phyloP scores from a whole-genome alignment of 495 filamentous ascomycete genomes.

The Tuber aestivum region DNA sequence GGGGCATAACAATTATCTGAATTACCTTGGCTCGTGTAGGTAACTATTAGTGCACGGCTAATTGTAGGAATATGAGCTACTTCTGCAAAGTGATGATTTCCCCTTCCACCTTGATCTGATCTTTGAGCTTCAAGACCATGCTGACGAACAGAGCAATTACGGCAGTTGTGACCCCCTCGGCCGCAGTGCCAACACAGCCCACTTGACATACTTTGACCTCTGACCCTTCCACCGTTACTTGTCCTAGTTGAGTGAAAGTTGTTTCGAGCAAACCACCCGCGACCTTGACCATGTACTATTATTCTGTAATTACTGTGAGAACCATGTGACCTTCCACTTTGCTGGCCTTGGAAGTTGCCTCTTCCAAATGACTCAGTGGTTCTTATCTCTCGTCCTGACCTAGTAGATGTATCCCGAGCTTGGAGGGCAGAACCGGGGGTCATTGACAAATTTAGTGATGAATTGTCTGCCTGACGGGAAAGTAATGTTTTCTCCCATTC shows the following conservation, averaged over 20 bases:
- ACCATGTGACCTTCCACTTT: neutral
- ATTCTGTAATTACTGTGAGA: too few species aligned
- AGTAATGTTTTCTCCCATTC: neutral
- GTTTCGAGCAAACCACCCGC: neutral
- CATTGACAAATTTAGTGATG: neutral
- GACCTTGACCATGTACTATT: too few species aligned
- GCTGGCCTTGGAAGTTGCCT: neutral
- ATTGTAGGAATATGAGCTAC: neutral
- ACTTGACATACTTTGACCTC: neutral
- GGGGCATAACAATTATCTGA: neutral
- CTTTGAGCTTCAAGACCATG: neutral
- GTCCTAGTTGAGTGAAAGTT: fast-evolving
- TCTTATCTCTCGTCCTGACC: fast-evolving
- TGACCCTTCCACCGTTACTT: neutral
- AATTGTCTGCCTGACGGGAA: neutral
- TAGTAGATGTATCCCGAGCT: too few species aligned
- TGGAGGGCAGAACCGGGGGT: neutral
- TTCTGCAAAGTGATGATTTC: neutral
- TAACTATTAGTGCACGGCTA: neutral
- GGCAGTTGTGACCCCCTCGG: neutral
- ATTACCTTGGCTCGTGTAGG: neutral
- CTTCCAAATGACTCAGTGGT: fast-evolving
- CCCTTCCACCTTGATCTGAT: neutral
- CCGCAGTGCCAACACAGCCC: neutral
- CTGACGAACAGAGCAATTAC: neutral